Evolutionary conservation across 345 rosid species (phyloP).

Genomic region (Syzygium aqueum): DNA sequence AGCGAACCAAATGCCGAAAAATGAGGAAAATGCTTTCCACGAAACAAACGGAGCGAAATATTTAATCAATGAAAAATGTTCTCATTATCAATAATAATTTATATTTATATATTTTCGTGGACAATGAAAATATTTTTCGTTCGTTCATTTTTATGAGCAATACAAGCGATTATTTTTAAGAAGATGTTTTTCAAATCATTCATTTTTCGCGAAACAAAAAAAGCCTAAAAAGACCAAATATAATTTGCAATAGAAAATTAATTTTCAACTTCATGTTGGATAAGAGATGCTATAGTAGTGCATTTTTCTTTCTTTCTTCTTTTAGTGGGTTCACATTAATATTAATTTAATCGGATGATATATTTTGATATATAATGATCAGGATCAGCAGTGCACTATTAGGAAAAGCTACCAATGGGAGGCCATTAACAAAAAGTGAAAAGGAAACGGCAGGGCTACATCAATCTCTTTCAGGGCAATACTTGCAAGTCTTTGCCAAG

Average conservation of each 20-base stretch:
- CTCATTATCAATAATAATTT: neutral
- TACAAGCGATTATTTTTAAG: neutral
- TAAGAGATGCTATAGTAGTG: neutral
- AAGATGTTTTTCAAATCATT: neutral
- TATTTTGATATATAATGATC: neutral
- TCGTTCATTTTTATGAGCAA: accelerated
- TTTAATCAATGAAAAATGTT: neutral
- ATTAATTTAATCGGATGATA: neutral
- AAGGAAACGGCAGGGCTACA: neutral
- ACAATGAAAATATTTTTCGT: neutral
- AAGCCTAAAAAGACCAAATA: neutral
- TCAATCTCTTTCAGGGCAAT: neutral
- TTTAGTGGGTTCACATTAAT: neutral
- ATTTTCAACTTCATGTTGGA: accelerated
- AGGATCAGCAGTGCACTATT: neutral
- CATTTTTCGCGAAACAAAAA: accelerated
- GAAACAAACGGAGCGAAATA: neutral
- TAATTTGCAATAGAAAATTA: neutral
- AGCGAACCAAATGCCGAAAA: too few relatives aligned
- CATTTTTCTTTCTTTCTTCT: neutral
- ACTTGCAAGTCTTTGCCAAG: neutral
- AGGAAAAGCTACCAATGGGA: neutral
- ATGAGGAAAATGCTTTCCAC: neutral
- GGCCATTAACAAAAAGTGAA: neutral
- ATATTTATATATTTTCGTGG: neutral